phyloP scores from a whole-genome alignment of 2,329 filamentous ascomycete genomes.

The Tolypocladium sp. region DNA sequence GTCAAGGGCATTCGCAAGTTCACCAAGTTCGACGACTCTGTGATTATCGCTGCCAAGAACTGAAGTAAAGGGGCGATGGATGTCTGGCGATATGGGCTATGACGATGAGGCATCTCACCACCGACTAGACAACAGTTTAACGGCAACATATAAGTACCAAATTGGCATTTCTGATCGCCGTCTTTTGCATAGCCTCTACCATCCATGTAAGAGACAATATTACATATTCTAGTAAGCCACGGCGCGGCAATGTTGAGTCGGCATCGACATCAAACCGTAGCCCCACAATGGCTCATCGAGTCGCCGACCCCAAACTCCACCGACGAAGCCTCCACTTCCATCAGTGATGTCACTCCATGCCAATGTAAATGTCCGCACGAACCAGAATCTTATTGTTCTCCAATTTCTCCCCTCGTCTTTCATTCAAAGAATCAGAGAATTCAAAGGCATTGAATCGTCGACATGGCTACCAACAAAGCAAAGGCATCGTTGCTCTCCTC shows the following conservation, averaged over 20 bases:
- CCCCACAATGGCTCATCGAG: too few relatives aligned
- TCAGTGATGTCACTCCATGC: neutral
- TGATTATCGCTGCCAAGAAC: conserved; percentile 8
- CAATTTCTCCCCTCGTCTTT: neutral
- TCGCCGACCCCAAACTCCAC: neutral
- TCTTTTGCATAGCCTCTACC: neutral
- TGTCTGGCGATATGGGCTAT: neutral
- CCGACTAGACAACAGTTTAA: neutral
- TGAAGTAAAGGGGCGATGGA: neutral
- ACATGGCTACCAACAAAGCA: neutral
- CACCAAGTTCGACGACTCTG: conserved; percentile 11
- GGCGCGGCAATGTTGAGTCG: neutral
- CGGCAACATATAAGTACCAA: neutral
- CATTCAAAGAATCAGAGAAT: neutral
- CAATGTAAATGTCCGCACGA: neutral
- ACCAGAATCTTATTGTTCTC: neutral
- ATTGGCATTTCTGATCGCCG: neutral
- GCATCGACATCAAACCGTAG: neutral
- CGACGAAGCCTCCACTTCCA: neutral
- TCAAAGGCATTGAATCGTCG: neutral
- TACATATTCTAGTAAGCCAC: too few relatives aligned
- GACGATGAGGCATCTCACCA: neutral
- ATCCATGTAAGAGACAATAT: neutral
- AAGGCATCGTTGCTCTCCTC: neutral
- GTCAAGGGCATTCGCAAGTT: conserved; percentile 12